Base-by-base conservation (phyloP, 805 yeast species). In the Metschnikowia drakensbergensis region DNA sequence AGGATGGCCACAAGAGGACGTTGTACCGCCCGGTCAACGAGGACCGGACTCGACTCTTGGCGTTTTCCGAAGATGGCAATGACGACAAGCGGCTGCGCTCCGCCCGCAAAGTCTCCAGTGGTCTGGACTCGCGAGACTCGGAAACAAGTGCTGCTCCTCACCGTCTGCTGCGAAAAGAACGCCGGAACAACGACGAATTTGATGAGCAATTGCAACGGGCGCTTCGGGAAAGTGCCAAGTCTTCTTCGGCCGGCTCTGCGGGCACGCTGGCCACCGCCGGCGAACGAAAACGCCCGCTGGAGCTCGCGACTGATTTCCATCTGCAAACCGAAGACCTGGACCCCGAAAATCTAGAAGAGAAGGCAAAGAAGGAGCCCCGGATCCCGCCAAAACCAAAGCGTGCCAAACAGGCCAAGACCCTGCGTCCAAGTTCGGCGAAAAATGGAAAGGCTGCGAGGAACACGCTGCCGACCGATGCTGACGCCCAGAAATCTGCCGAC, bases 151-250 rank as follows among this genome's bases (percentile, higher is more conserved):
- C 52, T 56, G 27, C 45, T 37, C 41, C 47, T 31, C 58, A 39
- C 51, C 58, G 53, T 54, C 54, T 54, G 45, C 52, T 54, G 32
- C 55, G 72, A 26, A 67, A 65, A 53, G 69, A 67, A 32, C 60
- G 70, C 50, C 57, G 71, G 48, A 67, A 64, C 46, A 61, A 60
- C 45, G 70, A 68, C 46, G 71, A 63, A 25, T 72, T 66, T 48
- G 76, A 71, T 47, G 76, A 65, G 47, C 75, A 70, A 55, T 64
- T 72, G 45, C 74, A 71, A 43, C 70, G 74, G 50, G 84, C 83
- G 0, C 64, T 81, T 33, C 75, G 80, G 48, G 84, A 80, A 59
- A 77, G 82, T 57, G 83, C 81, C 11, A 70, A 72, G 51, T 83
- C 78, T 47, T 49, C 51, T 27, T 67, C 66, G 45, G 73, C 67